Conservation (phyloP, 2,329 filamentous ascomycete genomes). For the Botrytis byssoidea region DNA sequence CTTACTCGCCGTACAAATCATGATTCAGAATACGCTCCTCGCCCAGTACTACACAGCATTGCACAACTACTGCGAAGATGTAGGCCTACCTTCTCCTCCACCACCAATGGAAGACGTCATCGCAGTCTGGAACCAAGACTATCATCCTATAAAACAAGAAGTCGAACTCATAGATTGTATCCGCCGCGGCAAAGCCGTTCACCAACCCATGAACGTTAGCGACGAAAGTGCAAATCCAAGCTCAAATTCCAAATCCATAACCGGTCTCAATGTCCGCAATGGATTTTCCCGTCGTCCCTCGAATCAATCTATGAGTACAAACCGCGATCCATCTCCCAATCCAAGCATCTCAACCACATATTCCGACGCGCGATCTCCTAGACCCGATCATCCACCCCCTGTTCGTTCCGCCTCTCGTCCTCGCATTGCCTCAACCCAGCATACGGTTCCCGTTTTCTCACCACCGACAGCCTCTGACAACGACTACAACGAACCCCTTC, state of each 20-base stretch:
- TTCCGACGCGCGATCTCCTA: slow-evolving; percentile 25
- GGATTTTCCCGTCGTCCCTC: slow-evolving; percentile 46
- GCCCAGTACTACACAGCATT: slow-evolving; percentile 76
- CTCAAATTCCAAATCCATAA: slow-evolving; percentile 32
- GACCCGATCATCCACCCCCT: slow-evolving; percentile 7
- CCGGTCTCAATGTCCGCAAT: slow-evolving; percentile 39
- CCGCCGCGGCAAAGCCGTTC: slow-evolving; percentile 64
- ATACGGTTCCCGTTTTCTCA: slow-evolving; percentile 45
- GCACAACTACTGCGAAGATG: slow-evolving; percentile 68
- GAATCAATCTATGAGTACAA: slow-evolving; percentile 37
- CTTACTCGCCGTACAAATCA: slow-evolving; percentile 66
- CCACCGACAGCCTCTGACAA: slow-evolving; percentile 28
- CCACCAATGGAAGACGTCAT: slow-evolving; percentile 72
- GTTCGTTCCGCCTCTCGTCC: slow-evolving; percentile 12
- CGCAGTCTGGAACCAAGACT: slow-evolving; percentile 61
- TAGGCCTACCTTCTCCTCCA: slow-evolving; percentile 68
- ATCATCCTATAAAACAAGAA: slow-evolving; percentile 62
- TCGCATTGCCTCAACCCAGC: slow-evolving; percentile 7
- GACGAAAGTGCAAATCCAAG: slow-evolving; percentile 33
- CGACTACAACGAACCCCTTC: slow-evolving; percentile 19
- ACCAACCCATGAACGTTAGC: slow-evolving; percentile 47
- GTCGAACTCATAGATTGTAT: slow-evolving; percentile 65
- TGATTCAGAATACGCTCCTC: slow-evolving; percentile 75
- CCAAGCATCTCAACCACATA: slow-evolving; percentile 28
- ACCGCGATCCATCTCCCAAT: slow-evolving; percentile 20